phyloP scores from a whole-genome alignment of 768 basidiomycete species.

The Dictyophora rubrovolvata region DNA sequence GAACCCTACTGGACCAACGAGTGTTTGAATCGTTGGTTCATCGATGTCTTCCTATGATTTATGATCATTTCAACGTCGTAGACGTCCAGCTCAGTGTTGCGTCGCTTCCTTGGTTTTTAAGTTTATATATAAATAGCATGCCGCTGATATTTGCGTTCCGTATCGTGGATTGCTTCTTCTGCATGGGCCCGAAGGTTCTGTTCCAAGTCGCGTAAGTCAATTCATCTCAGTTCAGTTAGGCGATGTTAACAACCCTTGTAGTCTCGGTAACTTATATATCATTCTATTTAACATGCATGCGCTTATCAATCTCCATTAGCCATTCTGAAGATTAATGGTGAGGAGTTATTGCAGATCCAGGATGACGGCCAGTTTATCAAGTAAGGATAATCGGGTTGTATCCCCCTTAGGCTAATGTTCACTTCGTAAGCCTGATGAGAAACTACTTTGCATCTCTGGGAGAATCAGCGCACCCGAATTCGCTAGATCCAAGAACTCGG shows the following conservation, averaged over 20 bases:
- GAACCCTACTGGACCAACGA: slow-evolving; percentile 94
- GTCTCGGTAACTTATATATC: not conserved
- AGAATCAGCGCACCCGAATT: slow-evolving; percentile 86
- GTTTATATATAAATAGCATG: slow-evolving; percentile 91
- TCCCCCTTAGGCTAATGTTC: not conserved
- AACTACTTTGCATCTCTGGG: slow-evolving; percentile 91
- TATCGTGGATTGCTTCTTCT: slow-evolving; percentile 95
- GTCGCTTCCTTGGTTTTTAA: slow-evolving; percentile 96
- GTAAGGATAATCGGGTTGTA: slow-evolving; percentile 32
- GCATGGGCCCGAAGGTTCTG: slow-evolving; percentile 96
- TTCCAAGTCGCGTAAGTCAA: slow-evolving; percentile 90
- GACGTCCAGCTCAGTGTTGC: slow-evolving; percentile 97
- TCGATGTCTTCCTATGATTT: slow-evolving; percentile 82
- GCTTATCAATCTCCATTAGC: slow-evolving; percentile 41
- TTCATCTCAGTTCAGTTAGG: slow-evolving; percentile 21
- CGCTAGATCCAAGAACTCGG: slow-evolving; percentile 77
- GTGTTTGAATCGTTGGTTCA: slow-evolving; percentile 94
- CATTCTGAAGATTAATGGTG: slow-evolving; percentile 95
- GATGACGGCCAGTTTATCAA: slow-evolving; percentile 97
- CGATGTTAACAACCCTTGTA: slow-evolving; percentile 37
- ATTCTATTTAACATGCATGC: slow-evolving; percentile 13
- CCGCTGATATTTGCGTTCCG: slow-evolving; percentile 97
- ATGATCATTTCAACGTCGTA: slow-evolving; percentile 82
- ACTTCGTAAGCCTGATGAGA: slow-evolving; percentile 66
- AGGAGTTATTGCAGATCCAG: slow-evolving; percentile 81